These are phyloP conservation scores for Passalora sequoiae DNA, from an alignment of 2,329 filamentous ascomycete species.

Conservation along the genomic window DNA sequence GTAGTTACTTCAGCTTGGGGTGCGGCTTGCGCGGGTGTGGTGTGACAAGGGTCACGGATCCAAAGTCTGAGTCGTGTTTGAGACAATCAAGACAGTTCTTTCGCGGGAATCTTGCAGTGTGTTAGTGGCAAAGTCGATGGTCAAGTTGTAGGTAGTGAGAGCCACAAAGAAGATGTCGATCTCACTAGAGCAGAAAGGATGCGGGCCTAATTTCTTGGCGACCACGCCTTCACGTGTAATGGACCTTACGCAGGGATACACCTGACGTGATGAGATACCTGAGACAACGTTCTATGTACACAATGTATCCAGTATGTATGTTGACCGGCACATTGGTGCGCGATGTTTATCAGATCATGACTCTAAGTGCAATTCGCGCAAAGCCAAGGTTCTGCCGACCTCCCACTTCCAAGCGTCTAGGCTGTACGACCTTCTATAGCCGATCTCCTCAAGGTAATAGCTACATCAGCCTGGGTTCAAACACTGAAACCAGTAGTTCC, in stretches of 20 bases:
- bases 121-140: slow-evolving; percentile 23
- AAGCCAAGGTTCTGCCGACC: slow-evolving; percentile 7
- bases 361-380: neutral
- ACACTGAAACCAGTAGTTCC: too few relatives aligned
- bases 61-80: slow-evolving; percentile 10
- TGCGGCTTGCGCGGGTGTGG: slow-evolving; percentile 13
- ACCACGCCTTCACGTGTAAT: slow-evolving; percentile 7
- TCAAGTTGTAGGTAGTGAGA: slow-evolving; percentile 44
- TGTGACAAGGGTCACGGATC: slow-evolving; percentile 13
- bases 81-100: neutral
- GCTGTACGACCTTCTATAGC: slow-evolving; percentile 1
- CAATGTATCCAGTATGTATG: neutral
- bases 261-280: neutral
- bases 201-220: slow-evolving; percentile 5
- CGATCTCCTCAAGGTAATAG: too few relatives aligned
- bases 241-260: neutral
- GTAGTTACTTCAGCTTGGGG: neutral
- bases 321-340: too few relatives aligned
- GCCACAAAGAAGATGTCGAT: slow-evolving; percentile 65
- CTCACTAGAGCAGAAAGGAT: slow-evolving; percentile 9
- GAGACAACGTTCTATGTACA: neutral
- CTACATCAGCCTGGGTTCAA: too few relatives aligned
- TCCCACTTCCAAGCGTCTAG: slow-evolving; percentile 4
- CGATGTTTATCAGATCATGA: neutral
- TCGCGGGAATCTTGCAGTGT: too few relatives aligned